Percentiles rank a stretch among this genome's conserved stretches.
phyloP scores from a whole-genome alignment of 345 rosid species.

The Raphanus raphanistrum region DNA sequence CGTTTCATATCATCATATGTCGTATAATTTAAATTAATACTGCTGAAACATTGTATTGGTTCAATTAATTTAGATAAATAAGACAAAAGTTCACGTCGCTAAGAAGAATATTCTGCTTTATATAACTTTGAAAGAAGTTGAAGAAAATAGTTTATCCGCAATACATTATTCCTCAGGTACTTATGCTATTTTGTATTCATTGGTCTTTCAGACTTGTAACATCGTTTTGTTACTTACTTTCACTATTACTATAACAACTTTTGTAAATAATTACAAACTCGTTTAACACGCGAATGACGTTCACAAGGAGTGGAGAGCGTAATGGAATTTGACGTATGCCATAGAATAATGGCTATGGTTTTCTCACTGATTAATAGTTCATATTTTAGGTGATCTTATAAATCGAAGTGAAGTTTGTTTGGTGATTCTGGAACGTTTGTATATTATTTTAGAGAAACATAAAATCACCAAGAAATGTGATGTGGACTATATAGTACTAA shows the following conservation, averaged over 20 bases:
- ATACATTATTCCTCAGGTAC: background rate
- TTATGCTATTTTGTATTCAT: background rate
- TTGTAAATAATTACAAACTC: background rate
- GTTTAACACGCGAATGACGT: background rate
- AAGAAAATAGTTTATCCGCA: background rate
- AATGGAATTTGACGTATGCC: background rate
- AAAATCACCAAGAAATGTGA: background rate
- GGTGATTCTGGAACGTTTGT: background rate
- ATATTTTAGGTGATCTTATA: background rate
- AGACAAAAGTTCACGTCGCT: conserved; percentile 18
- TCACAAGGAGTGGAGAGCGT: background rate
- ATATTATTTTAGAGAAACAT: background rate
- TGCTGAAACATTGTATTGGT: background rate
- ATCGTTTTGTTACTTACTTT: background rate
- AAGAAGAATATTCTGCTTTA: background rate
- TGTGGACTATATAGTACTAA: background rate
- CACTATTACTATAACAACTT: background rate
- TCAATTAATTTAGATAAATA: conserved; percentile 14
- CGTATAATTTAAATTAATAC: background rate
- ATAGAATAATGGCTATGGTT: background rate
- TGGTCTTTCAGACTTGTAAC: background rate
- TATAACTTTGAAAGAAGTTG: background rate
- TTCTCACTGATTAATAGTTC: background rate
- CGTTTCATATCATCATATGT: background rate
- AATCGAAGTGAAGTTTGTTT: background rate